phyloP scores from a whole-genome alignment of 345 rosid genomes.

The Lenwebbia sp. region DNA sequence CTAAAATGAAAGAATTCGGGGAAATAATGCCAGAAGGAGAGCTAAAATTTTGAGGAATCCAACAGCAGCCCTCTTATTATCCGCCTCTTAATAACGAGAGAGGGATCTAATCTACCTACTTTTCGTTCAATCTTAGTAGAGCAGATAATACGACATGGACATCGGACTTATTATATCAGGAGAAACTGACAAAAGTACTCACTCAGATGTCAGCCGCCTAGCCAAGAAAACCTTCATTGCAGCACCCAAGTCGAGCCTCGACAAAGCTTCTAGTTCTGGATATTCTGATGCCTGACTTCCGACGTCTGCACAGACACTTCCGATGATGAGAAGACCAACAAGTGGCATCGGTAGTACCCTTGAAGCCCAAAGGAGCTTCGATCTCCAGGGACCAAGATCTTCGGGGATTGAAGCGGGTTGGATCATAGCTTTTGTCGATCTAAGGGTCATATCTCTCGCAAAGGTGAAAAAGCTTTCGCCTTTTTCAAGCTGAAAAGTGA shows the following conservation, averaged over 20 bases:
- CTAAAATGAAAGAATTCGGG: not conserved
- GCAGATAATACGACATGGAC: not conserved
- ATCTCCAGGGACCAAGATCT: slow-evolving; percentile 76
- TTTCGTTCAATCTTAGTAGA: not conserved
- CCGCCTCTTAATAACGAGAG: not conserved
- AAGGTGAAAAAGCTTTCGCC: slow-evolving; percentile 86
- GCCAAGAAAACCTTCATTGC: slow-evolving; percentile 94
- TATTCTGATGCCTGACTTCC: slow-evolving; percentile 49
- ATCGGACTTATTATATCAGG: not conserved
- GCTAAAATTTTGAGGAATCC: not conserved
- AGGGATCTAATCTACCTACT: not conserved
- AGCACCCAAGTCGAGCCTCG: slow-evolving; percentile 70
- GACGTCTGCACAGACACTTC: slow-evolving; percentile 53
- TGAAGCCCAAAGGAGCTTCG: slow-evolving; percentile 92
- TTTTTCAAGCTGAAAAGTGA: slow-evolving; percentile 49
- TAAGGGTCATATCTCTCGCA: slow-evolving; percentile 82
- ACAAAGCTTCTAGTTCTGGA: slow-evolving; percentile 81
- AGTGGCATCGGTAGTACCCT: slow-evolving; percentile 97
- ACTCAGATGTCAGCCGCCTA: slow-evolving; percentile 81
- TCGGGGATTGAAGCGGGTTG: slow-evolving; percentile 46
- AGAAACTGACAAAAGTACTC: slow-evolving; percentile 12
- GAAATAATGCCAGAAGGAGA: not conserved
- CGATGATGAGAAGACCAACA: slow-evolving; percentile 78
- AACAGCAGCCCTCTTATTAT: not conserved
- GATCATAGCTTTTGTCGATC: slow-evolving; percentile 74